phyloP scores from a whole-genome alignment of 371 early-diverging fungal genomes.

The Apophysomyces elegans region DNA sequence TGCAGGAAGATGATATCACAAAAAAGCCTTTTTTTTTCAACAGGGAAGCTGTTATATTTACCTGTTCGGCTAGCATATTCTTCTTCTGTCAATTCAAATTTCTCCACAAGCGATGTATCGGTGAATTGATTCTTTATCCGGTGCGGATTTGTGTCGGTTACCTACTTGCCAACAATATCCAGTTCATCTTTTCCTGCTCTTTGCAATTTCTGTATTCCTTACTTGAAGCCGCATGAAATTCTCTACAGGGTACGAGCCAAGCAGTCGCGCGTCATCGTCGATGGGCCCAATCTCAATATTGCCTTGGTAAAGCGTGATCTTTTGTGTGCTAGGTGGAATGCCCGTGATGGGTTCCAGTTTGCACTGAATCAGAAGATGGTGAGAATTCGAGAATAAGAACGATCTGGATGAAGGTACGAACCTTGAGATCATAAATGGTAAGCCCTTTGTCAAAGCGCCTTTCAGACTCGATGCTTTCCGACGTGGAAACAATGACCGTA shows the following conservation, averaged over 20 bases:
- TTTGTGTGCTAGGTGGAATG: conserved; percentile 73
- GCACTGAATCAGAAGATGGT: conserved; percentile 41
- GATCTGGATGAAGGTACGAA: conserved; percentile 23
- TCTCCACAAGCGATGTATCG: conserved; percentile 89
- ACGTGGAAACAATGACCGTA: conserved; percentile 72
- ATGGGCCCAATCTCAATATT: conserved; percentile 62
- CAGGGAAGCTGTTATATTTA: conserved; percentile 25
- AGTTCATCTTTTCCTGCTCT: neutral
- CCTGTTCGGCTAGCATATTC: conserved; percentile 80
- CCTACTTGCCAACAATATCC: conserved; percentile 32
- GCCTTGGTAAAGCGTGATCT: conserved; percentile 64
- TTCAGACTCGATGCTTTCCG: conserved; percentile 73
- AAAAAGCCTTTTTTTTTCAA: too few species aligned
- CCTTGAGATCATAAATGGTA: conserved; percentile 76
- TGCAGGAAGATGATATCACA: neutral
- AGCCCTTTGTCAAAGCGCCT: conserved; percentile 80
- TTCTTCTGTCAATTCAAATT: conserved; percentile 87
- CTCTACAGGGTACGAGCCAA: conserved; percentile 87
- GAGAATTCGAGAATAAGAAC: neutral
- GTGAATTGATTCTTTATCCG: conserved; percentile 74
- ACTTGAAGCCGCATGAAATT: conserved; percentile 79
- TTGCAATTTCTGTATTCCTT: conserved; percentile 10
- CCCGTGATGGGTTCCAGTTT: conserved; percentile 94
- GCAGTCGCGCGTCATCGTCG: conserved; percentile 73
- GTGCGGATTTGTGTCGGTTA: conserved; percentile 74